Evolutionary conservation across 2,329 filamentous ascomycete genomes (phyloP), one percentile per base, ranked within the genome.

Genomic region (Magnaporthales sp.): DNA sequence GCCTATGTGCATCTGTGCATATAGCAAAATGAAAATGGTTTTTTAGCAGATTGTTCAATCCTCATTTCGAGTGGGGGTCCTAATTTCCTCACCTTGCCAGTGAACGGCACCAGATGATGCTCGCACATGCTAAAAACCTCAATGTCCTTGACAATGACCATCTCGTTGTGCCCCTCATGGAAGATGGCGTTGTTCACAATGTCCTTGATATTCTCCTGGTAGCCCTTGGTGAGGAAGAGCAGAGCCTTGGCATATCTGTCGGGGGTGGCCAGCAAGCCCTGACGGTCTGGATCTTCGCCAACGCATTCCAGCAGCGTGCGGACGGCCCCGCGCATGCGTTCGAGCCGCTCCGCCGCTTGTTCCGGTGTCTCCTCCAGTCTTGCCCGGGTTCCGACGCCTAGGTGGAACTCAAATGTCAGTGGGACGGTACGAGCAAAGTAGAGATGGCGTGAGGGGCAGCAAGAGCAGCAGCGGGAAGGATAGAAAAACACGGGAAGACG

Each of bases 91-190:
- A 93, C 92, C 86, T 97, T 98, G 73, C 95, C 95, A 3, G 87
- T 94, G 74, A 99, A 99, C 0, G 95, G 95, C 8, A 99, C 94
- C 75, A 99, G 85, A 75, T 99, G 95, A 77, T 99, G 95, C 80
- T 99, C 95, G 81, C 95, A 99, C 60, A 98, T 82, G 70, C 91
- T 94, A 78, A 93, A 96, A 13, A 98, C 87, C 75, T 97, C 93
- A 73, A 99, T 98, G 74, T 98, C 93, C 80, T 96, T 97, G 68
- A 99, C 92, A 73, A 98, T 97, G 31, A 99, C 93, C 80, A 99
- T 86, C 79, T 99, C 95, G 74, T 97, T 95, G 75, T 98, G 94
- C 69, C 94, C 92, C 77, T 98, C 95, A 73, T 97, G 90, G 79
- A 99, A 99, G 66, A 98, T 91, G 22, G 95, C 95, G 67, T 89